Evolutionary conservation across 148 eudicot species (phyloP).

Genomic region (Nepenthes gracilis): DNA sequence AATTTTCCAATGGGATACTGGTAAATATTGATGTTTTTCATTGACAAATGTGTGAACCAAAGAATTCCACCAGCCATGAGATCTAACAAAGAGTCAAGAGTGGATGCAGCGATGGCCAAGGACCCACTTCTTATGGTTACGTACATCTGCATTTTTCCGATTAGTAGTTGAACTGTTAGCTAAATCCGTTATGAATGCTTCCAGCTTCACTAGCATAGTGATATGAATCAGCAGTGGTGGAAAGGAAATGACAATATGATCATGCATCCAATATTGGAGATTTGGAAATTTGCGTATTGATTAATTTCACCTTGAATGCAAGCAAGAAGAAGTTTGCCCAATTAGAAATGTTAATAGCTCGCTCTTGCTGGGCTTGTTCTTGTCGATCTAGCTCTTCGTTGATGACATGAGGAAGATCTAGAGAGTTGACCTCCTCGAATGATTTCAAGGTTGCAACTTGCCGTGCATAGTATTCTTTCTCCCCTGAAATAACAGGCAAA

Average conservation of each 20-base stretch:
- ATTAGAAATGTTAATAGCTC: conserved; percentile 70
- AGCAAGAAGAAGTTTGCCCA: conserved; percentile 48
- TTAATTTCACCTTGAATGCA: conserved; percentile 38
- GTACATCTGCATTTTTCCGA: conserved; percentile 33
- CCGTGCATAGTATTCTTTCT: conserved; percentile 58
- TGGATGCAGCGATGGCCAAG: conserved; percentile 70
- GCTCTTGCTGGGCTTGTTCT: conserved; percentile 52
- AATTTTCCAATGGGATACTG: conserved; percentile 70
- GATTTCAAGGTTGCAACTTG: conserved; percentile 60
- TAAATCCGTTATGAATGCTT: background rate
- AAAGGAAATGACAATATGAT: too few relatives aligned
- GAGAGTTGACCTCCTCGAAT: conserved; percentile 58
- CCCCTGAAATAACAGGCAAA: conserved; percentile 23
- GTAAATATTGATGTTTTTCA: conserved; percentile 62
- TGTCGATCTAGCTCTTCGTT: conserved; percentile 30
- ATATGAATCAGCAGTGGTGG: too few relatives aligned
- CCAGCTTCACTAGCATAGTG: background rate
- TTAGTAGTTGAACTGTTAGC: background rate
- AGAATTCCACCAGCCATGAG: conserved; percentile 73
- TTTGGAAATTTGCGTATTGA: background rate
- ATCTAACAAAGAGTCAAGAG: conserved; percentile 65
- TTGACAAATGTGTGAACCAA: conserved; percentile 65
- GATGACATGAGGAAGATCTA: conserved; percentile 16
- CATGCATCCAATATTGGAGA: background rate
- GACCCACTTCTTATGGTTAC: conserved; percentile 62